A percentile compares a stretch with the other conserved stretches of the same genome.
phyloP scores from a whole-genome alignment of 306 rosid genomes.

The Corylus avellana region DNA sequence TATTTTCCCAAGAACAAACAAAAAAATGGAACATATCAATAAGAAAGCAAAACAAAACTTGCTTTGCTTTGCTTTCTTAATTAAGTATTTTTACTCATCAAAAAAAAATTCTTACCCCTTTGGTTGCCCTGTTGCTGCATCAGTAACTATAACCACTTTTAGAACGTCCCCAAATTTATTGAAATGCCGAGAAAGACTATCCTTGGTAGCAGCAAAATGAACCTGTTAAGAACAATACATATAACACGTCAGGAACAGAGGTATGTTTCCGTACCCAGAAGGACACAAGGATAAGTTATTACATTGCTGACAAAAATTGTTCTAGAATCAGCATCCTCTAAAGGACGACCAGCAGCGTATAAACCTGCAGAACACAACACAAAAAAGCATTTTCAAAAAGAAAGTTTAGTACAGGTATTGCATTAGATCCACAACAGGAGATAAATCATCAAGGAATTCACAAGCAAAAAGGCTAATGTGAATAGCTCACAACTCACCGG shows the following conservation, averaged over 20 bases:
- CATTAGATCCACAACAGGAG: slow-evolving; percentile 14
- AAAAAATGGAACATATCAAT: background rate
- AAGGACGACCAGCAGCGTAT: slow-evolving; percentile 55
- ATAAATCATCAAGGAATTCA: background rate
- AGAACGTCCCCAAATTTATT: slow-evolving; percentile 84
- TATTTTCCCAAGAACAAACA: background rate
- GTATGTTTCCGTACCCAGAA: slow-evolving; percentile 25
- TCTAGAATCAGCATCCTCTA: slow-evolving; percentile 84
- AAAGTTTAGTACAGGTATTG: background rate
- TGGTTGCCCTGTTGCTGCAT: slow-evolving; percentile 83
- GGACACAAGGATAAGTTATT: slow-evolving; percentile 34
- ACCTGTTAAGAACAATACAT: slow-evolving; percentile 50
- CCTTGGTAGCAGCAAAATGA: slow-evolving; percentile 95
- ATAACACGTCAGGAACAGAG: slow-evolving; percentile 29
- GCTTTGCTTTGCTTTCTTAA: no score
- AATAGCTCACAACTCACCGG: slow-evolving; percentile 52
- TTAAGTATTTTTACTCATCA: no score
- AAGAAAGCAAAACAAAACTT: slow-evolving; percentile 21
- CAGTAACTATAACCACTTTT: slow-evolving; percentile 74
- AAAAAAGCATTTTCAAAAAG: background rate
- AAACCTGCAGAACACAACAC: slow-evolving; percentile 48
- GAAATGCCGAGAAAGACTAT: slow-evolving; percentile 83
- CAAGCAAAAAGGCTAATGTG: background rate
- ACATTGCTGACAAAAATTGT: slow-evolving; percentile 93
- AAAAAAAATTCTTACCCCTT: slow-evolving; percentile 57